These are phyloP conservation scores for Xylaria nigripes DNA, from an alignment of 495 filamentous ascomycete species.

Conservation along the genomic window DNA sequence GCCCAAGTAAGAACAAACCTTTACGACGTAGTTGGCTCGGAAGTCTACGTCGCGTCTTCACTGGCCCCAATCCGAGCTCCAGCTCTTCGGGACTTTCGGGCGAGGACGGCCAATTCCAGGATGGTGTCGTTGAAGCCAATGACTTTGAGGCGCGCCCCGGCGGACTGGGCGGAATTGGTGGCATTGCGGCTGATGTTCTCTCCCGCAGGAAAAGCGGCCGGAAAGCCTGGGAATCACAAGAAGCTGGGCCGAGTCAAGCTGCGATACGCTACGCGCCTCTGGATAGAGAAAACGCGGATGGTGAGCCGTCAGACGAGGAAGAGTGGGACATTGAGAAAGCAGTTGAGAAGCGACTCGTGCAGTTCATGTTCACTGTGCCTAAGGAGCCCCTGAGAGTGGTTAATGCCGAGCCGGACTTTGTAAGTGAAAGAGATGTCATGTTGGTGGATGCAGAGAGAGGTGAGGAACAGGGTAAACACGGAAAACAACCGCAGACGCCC, in stretches of 20 bases:
- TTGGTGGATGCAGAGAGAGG: constrained; percentile 23
- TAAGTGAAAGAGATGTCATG: constrained; percentile 30
- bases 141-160: constrained; percentile 25
- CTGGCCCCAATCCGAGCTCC: constrained; percentile 16
- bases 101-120: constrained; percentile 19
- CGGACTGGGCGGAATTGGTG: constrained; percentile 23
- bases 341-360: constrained; percentile 70
- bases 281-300: constrained; percentile 1
- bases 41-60: constrained; percentile 40
- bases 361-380: constrained; percentile 91
- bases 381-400: constrained; percentile 78
- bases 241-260: constrained; percentile 9
- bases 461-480: background rate
- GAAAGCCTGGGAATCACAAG: constrained; percentile 33
- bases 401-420: constrained; percentile 53
- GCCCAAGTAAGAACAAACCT: constrained; percentile 40
- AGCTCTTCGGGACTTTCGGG: constrained; percentile 11
- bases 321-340: constrained; percentile 90
- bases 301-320: constrained; percentile 43
- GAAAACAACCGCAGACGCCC: background rate
- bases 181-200: constrained; percentile 25
- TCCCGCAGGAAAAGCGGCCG: constrained; percentile 35
- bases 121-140: constrained; percentile 19
- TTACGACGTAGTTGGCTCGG: constrained; percentile 39
- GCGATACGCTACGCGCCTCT: constrained; percentile 1